A percentile compares a stretch with the other conserved stretches of the same genome.
These are phyloP conservation scores for Leishmania braziliensis DNA, from an alignment of 208 protist genomes.

Conservation along the genomic window DNA sequence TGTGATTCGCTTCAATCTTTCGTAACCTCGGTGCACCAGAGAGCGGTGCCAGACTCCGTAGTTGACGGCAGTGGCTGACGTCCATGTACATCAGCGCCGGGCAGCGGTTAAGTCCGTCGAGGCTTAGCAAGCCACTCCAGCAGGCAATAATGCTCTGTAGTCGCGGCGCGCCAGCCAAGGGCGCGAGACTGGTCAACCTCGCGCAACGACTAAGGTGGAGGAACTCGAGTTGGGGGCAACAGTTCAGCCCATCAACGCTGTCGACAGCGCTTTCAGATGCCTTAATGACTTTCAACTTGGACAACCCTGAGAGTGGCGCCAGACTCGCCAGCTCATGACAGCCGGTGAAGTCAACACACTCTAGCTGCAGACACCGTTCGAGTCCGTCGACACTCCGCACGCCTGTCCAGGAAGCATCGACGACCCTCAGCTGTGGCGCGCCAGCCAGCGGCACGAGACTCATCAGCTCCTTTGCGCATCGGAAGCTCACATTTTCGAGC, in stretches of 20 bases:
- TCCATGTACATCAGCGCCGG: neutral
- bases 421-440: neutral
- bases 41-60: neutral
- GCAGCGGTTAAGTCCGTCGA: neutral
- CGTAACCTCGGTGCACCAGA: neutral
- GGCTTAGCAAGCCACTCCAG: neutral
- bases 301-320: neutral
- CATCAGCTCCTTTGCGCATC: neutral
- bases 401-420: neutral
- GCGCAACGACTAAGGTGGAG: neutral
- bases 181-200: neutral
- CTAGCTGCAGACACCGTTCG: neutral
- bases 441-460: conserved; percentile 1
- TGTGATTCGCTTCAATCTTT: neutral
- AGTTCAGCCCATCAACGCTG: neutral
- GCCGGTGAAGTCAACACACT: neutral
- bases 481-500: neutral
- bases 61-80: neutral
- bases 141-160: neutral
- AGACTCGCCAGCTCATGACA: neutral
- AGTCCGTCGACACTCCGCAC: neutral
- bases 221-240: neutral
- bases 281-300: neutral
- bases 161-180: neutral
- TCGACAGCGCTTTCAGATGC: neutral